Evolutionary conservation across 805 yeast species (phyloP).

Genomic region (Yamadazyma endophytica): DNA sequence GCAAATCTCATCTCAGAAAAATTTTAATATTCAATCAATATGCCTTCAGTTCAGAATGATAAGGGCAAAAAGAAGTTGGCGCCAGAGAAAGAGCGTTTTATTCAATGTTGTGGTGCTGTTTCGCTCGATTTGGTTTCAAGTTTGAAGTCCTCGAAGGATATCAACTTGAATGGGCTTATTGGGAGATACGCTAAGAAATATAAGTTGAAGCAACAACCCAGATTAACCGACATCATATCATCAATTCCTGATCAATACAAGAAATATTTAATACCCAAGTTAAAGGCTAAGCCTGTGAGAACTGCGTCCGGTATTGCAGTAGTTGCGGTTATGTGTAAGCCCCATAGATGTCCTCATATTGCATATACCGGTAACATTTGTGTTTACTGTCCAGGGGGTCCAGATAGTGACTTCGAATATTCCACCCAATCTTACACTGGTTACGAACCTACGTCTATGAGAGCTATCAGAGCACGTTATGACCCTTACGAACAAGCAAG

Average conservation of each 20-base stretch:
- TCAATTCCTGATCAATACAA: conserved; percentile 96
- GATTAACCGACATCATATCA: conserved; percentile 89
- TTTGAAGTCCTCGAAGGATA: conserved; percentile 66
- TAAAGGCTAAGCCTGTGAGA: conserved; percentile 97
- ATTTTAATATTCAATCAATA: too few species aligned
- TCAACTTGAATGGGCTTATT: conserved; percentile 87
- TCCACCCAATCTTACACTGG: conserved; percentile 98
- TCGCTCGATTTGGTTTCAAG: conserved; percentile 81
- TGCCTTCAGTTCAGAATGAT: conserved; percentile 27
- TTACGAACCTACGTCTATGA: conserved; percentile 97
- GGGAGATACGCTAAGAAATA: conserved; percentile 84
- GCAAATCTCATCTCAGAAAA: too few species aligned
- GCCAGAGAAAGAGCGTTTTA: conserved; percentile 89
- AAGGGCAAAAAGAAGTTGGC: conserved; percentile 56
- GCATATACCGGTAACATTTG: conserved; percentile 98
- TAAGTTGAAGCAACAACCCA: conserved; percentile 86
- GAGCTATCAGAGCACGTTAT: conserved; percentile 97
- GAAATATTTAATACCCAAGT: conserved; percentile 83
- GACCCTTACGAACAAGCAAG: conserved; percentile 98
- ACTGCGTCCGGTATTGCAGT: conserved; percentile 99
- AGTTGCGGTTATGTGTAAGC: conserved; percentile 99
- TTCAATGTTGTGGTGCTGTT: conserved; percentile 90
- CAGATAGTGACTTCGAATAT: conserved; percentile 96
- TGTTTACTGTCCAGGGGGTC: conserved; percentile 99
- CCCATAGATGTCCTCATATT: conserved; percentile 98